phyloP scores from a whole-genome alignment of 768 basidiomycete genomes.

The Xanthoconium stramineum region DNA sequence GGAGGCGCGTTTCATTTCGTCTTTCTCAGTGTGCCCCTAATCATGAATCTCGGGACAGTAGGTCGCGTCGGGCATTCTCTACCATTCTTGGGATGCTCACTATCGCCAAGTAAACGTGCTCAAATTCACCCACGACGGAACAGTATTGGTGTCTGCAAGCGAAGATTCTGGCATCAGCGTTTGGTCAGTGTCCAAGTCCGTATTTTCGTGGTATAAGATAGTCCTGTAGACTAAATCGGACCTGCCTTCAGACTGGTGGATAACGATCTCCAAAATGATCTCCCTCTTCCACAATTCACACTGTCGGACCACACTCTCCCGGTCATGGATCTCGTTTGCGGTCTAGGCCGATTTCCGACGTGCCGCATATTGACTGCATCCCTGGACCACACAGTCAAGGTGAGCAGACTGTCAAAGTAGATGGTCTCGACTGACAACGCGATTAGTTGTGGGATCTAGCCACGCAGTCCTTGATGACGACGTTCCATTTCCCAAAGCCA shows the following conservation, averaged over 20 bases:
- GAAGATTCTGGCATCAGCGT: slow-evolving; percentile 88
- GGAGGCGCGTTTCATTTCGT: slow-evolving; percentile 66
- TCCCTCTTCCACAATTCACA: slow-evolving; percentile 72
- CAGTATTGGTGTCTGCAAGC: slow-evolving; percentile 77
- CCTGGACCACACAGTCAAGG: slow-evolving; percentile 90
- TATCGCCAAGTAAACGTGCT: slow-evolving; percentile 86
- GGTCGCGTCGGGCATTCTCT: slow-evolving; percentile 92
- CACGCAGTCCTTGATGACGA: slow-evolving; percentile 72
- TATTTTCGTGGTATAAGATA: slow-evolving; percentile 14
- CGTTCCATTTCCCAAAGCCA: slow-evolving; percentile 82
- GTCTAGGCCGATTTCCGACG: slow-evolving; percentile 73
- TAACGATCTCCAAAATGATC: slow-evolving; percentile 68
- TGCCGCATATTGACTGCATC: slow-evolving; percentile 80
- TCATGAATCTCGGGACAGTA: slow-evolving; percentile 36
- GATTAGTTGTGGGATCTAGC: slow-evolving; percentile 77
- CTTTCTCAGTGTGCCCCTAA: neutral
- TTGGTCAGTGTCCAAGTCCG: slow-evolving; percentile 86
- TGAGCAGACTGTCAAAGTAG: slow-evolving; percentile 30
- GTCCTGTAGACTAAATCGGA: slow-evolving; percentile 11
- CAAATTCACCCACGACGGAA: slow-evolving; percentile 80
- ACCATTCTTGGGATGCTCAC: slow-evolving; percentile 91
- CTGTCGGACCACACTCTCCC: slow-evolving; percentile 92
- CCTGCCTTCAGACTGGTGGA: slow-evolving; percentile 60
- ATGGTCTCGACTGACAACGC: slow-evolving; percentile 8
- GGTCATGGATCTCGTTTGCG: slow-evolving; percentile 77